phyloP scores from a whole-genome alignment of 2,329 filamentous ascomycete genomes.

The Curvularia eragrostidis region DNA sequence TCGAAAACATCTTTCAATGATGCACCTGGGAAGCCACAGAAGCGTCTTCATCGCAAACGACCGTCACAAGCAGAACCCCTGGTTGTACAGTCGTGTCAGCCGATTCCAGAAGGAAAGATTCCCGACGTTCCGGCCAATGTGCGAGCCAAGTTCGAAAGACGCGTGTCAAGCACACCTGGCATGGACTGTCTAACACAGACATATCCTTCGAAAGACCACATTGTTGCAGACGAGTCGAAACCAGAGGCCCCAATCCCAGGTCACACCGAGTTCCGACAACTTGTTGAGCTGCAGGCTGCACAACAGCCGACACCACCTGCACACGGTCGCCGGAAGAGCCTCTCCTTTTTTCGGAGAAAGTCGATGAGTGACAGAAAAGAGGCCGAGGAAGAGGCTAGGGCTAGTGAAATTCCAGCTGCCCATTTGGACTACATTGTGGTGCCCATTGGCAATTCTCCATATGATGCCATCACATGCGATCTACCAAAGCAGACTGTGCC shows the following conservation, averaged over 20 bases:
- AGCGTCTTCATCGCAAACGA: constrained; percentile 42
- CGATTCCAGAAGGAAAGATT: constrained; percentile 40
- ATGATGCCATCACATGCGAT: constrained; percentile 50
- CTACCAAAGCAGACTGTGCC: constrained; percentile 25
- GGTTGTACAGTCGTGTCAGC: constrained; percentile 42
- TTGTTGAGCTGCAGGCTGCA: constrained; percentile 32
- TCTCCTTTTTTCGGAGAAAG: constrained; percentile 43
- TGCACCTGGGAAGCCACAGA: constrained; percentile 25
- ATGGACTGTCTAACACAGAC: constrained; percentile 49
- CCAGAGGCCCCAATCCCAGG: constrained; percentile 8
- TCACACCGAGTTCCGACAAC: constrained; percentile 20
- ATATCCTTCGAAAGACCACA: constrained; percentile 40
- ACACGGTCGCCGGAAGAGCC: constrained; percentile 33
- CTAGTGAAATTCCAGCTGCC: constrained; percentile 31
- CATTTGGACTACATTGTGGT: constrained; percentile 53
- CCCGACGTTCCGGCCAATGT: constrained; percentile 45
- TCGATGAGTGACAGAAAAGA: constrained; percentile 29
- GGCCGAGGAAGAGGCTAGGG: constrained; percentile 20
- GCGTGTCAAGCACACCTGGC: constrained; percentile 43
- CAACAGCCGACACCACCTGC: constrained; percentile 31
- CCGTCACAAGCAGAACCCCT: constrained; percentile 37
- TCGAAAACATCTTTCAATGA: constrained; percentile 32
- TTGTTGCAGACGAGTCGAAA: constrained; percentile 18
- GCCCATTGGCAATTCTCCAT: constrained; percentile 53
- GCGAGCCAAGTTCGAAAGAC: constrained; percentile 46